A percentile compares a stretch with the other conserved stretches of the same genome.
These are phyloP conservation scores for Cucurbita pepo DNA, from an alignment of 306 rosid genomes.

Conservation along the genomic window DNA sequence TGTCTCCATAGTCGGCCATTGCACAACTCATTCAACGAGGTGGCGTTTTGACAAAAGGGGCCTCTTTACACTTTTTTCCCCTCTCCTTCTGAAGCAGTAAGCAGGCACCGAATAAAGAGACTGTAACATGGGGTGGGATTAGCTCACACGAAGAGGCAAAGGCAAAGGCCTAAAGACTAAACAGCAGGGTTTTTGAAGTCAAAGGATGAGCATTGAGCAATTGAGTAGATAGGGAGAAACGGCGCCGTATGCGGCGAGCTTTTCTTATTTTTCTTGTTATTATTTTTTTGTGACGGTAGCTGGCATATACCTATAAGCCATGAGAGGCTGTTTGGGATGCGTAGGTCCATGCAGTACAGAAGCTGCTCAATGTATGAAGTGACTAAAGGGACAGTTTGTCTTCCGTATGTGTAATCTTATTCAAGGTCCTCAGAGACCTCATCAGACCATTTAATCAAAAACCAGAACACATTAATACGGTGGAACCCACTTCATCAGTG, in stretches of 20 bases:
- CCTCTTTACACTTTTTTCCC: background rate
- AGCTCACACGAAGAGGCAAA: background rate
- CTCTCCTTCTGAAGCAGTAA: background rate
- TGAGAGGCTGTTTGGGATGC: background rate
- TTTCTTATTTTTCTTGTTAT: background rate
- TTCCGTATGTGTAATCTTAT: conserved; percentile 38
- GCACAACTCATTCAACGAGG: conserved; percentile 1
- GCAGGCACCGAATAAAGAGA: conserved; percentile 5
- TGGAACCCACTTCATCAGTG: conserved; percentile 9
- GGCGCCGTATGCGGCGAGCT: background rate
- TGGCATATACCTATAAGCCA: background rate
- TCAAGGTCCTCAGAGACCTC: conserved; percentile 9
- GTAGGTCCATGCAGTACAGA: conserved; percentile 35
- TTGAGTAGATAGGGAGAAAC: background rate
- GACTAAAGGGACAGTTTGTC: conserved; percentile 54
- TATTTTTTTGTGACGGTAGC: background rate
- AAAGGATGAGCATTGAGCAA: background rate
- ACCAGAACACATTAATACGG: conserved; percentile 20
- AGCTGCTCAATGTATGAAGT: conserved; percentile 45
- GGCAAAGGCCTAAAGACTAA: background rate
- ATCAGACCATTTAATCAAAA: conserved; percentile 12
- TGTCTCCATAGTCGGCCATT: background rate
- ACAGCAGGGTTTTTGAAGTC: background rate
- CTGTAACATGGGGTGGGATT: background rate
- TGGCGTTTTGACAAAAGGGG: background rate